phyloP scores from a whole-genome alignment of 2,329 filamentous ascomycete genomes.

The Pyricularia grisea region DNA sequence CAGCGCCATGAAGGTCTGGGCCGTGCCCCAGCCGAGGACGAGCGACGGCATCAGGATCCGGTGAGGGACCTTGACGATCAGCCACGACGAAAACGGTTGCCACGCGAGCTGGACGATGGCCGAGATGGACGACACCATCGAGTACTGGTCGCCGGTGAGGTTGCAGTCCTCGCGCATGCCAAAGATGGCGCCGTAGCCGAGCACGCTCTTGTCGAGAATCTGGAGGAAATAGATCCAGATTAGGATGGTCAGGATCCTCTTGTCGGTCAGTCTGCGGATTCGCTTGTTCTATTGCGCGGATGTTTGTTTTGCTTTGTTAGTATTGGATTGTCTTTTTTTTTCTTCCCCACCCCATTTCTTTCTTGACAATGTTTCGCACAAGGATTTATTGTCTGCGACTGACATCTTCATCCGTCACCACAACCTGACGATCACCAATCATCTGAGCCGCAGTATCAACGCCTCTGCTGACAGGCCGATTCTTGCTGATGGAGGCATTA shows the following conservation, averaged over 20 bases:
- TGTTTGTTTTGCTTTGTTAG: not conserved
- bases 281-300: slow-evolving; percentile 32
- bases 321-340: not conserved
- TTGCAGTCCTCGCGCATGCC: slow-evolving; percentile 38
- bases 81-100: slow-evolving; percentile 48
- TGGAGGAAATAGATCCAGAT: slow-evolving; percentile 52
- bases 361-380: not conserved
- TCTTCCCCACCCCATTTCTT: too few relatives aligned
- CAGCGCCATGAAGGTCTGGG: slow-evolving; percentile 25
- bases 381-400: not conserved
- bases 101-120: slow-evolving; percentile 51
- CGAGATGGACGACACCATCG: slow-evolving; percentile 45
- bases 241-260: slow-evolving; percentile 43
- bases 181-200: slow-evolving; percentile 49
- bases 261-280: slow-evolving; percentile 53
- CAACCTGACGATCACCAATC: not conserved
- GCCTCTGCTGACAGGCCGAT: not conserved
- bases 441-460: not conserved
- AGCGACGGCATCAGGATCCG: slow-evolving; percentile 45
- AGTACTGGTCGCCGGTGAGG: slow-evolving; percentile 45
- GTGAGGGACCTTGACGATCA: slow-evolving; percentile 53
- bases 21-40: slow-evolving; percentile 33
- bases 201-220: slow-evolving; percentile 48
- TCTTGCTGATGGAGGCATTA: not conserved
- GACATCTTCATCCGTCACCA: not conserved